Conservation (phyloP, 805 yeast genomes). For the Komagataella kurtzmanii region DNA sequence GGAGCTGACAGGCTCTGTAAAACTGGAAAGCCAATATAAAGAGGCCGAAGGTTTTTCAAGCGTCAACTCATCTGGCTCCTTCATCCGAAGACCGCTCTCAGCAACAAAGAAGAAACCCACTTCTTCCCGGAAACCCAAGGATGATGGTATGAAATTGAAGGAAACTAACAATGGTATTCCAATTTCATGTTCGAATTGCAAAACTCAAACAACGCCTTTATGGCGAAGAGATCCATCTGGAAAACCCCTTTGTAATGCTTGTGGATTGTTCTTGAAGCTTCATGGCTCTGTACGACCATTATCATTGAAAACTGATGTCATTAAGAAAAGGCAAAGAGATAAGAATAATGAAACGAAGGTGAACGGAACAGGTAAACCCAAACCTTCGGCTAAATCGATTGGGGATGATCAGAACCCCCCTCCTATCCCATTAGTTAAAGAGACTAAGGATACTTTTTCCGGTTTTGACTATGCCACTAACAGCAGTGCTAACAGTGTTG, state of each 20-base stretch:
- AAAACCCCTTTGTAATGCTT: constrained; percentile 88
- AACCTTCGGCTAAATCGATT: not conserved
- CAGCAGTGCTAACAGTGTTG: not conserved
- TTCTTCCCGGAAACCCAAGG: not conserved
- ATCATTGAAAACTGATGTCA: constrained; percentile 82
- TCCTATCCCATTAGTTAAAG: not conserved
- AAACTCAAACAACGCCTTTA: constrained; percentile 83
- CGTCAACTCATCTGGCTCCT: constrained; percentile 9
- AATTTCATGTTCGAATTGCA: constrained; percentile 65
- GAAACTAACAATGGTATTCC: not conserved
- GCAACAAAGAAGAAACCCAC: not conserved
- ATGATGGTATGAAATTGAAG: not conserved
- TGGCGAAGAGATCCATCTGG: constrained; percentile 95
- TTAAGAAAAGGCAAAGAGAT: constrained; percentile 80
- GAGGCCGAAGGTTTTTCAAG: constrained; percentile 10
- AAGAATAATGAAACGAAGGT: not conserved
- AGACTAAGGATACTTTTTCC: not conserved
- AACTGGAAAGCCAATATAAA: not conserved
- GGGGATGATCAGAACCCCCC: constrained; percentile 5
- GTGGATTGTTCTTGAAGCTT: constrained; percentile 82
- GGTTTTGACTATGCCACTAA: not conserved
- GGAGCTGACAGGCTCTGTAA: not conserved
- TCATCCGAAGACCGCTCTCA: not conserved
- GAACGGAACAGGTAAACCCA: not conserved
- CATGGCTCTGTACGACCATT: constrained; percentile 95